phyloP scores from a whole-genome alignment of 306 rosid genomes.

The Sicyos baderoa region DNA sequence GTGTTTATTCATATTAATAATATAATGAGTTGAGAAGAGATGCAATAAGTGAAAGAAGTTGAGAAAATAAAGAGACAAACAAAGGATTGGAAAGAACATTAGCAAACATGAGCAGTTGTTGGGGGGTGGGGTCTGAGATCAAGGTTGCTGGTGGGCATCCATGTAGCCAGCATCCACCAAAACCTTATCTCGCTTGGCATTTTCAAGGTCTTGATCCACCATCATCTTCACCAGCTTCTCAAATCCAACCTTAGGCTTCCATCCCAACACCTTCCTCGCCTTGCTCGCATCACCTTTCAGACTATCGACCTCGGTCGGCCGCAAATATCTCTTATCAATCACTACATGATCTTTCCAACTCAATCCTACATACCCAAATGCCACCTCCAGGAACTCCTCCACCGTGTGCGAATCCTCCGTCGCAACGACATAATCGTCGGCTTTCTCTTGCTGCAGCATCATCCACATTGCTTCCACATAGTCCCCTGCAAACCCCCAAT shows the following conservation, averaged over 20 bases:
- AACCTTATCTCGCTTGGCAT: conserved; percentile 89
- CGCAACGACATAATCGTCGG: conserved; percentile 90
- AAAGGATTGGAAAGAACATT: too few species aligned
- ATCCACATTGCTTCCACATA: conserved; percentile 98
- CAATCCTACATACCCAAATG: conserved; percentile 77
- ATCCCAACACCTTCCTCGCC: conserved; percentile 73
- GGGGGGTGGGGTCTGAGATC: conserved; percentile 4
- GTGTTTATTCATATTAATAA: too few species aligned
- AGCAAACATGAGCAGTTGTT: too few species aligned
- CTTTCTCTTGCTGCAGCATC: conserved; percentile 96
- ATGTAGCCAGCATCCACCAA: conserved; percentile 96
- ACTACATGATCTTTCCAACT: conserved; percentile 82
- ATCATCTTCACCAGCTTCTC: conserved; percentile 84
- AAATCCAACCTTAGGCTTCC: conserved; percentile 93
- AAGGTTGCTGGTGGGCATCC: conserved; percentile 99
- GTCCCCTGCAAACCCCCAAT: conserved; percentile 98
- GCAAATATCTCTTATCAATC: conserved; percentile 75
- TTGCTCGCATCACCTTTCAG: conserved; percentile 75
- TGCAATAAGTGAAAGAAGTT: too few species aligned
- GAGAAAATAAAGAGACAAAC: too few species aligned
- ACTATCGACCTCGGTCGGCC: conserved; percentile 89
- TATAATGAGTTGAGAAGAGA: too few species aligned
- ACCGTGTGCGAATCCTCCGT: conserved; percentile 94
- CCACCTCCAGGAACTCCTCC: conserved; percentile 75
- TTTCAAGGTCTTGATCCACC: conserved; percentile 84